Evolutionary conservation across 176 grass and related monocot species (phyloP), one percentile per base, ranked within the genome.

Genomic region (Carex cristatella): DNA sequence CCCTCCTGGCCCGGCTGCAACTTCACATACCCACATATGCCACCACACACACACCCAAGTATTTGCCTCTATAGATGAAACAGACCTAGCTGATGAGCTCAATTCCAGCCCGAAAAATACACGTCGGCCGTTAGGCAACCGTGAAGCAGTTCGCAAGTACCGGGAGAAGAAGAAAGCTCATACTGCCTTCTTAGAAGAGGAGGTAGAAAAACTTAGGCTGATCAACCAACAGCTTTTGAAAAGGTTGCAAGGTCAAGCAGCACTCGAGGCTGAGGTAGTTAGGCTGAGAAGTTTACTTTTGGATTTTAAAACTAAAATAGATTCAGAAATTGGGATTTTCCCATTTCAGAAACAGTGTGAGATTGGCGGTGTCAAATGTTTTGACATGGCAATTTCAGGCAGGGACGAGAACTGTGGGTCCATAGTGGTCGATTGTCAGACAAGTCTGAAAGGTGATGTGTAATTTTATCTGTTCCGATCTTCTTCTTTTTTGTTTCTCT

Each of bases 161-260:
- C 71, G 95, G 61, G 89, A 94, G 84, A 95, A 94, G 93, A 98
- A 98, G 89, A 98, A 98, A 69, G 95, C 95, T 0, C 95, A 89
- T 49, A 79, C 91, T 1, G 75, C 88, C 15, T 98, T 88, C 78
- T 84, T 98, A 61, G 93, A 98, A 82, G 95, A 95, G 81, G 95
- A 98, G 53, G 78, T 91, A 58, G 92, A 84, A 86, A 92, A 92
- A 71, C 89, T 95, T 49, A 90, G 88, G 0, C 3, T 72, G 30
- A 69, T 83, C n/a, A 98, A 98, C 62, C 89, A 94, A 81, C 91
- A 95, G 77, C 89, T 98, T 37, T 30, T 98, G 83, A 92, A 79
- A 85, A 91, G 83, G 32, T 86, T 95, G 86, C 91, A 92, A 86
- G 82, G 87, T 4, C 87, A 94, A 63, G 84, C 84, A 7, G 88